A percentile compares a stretch with the other conserved stretches of the same genome.
Conservation (phyloP, 1,284 basidiomycete species). For the Takashimella koratensis region DNA sequence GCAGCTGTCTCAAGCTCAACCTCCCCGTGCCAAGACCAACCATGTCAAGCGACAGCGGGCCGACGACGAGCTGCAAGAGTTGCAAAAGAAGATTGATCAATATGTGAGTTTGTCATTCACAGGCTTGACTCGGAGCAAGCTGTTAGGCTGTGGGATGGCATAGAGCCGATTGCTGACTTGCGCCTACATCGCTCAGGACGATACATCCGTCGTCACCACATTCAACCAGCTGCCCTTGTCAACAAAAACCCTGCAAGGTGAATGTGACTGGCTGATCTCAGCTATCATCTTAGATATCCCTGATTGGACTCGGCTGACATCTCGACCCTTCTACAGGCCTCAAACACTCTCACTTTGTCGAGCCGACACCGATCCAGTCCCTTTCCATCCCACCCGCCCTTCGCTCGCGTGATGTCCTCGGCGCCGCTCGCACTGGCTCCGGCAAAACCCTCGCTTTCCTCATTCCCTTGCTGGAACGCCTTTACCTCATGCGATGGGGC, state of each 20-base stretch:
- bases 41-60: slow-evolving; percentile 37
- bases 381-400: slow-evolving; percentile 62
- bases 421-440: slow-evolving; percentile 73
- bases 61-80: slow-evolving; percentile 44
- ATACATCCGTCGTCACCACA: slow-evolving; percentile 30
- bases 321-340: too few species aligned
- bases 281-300: too few species aligned
- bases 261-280: neutral
- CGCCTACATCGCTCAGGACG: too few species aligned
- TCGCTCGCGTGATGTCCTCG: slow-evolving; percentile 67
- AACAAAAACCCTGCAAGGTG: slow-evolving; percentile 41
- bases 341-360: slow-evolving; percentile 76
- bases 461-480: slow-evolving; percentile 68
- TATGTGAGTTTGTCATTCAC: slow-evolving; percentile 33
- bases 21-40: slow-evolving; percentile 46
- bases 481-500: slow-evolving; percentile 73
- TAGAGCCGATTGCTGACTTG: too few species aligned
- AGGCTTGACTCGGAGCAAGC: neutral
- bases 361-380: slow-evolving; percentile 79
- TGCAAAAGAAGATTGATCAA: slow-evolving; percentile 38
- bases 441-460: slow-evolving; percentile 82
- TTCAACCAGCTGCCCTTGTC: slow-evolving; percentile 51
- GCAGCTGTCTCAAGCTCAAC: too few species aligned
- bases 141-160: too few species aligned
- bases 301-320: neutral